These are phyloP conservation scores for Tetramitus jugosus DNA, from an alignment of 208 protist species.

Conservation along the genomic window DNA sequence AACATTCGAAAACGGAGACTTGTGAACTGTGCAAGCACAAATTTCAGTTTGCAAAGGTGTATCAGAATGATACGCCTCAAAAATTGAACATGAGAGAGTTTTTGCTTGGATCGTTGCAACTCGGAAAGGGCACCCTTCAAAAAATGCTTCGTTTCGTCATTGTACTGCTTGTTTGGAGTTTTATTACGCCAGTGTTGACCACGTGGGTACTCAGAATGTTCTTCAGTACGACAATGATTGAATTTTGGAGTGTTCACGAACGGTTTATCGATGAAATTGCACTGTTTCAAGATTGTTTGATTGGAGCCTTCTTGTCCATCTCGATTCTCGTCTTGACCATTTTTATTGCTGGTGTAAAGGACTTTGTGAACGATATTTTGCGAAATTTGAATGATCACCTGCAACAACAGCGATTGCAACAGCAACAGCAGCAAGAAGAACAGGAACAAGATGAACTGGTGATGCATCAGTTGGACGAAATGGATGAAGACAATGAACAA, in stretches of 20 bases:
- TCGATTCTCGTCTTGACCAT: background rate
- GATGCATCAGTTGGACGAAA: background rate
- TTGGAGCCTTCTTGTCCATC: background rate
- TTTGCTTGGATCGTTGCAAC: background rate
- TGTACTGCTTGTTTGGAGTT: background rate
- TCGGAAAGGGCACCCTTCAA: background rate
- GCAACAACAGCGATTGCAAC: background rate
- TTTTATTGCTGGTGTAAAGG: background rate
- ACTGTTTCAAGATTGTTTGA: background rate
- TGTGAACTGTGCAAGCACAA: conserved; percentile 10
- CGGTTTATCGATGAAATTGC: background rate
- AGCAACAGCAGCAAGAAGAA: background rate
- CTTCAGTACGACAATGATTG: background rate
- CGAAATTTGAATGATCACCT: background rate
- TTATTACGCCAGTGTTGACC: background rate
- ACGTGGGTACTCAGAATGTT: background rate
- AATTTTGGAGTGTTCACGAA: background rate
- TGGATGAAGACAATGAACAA: background rate
- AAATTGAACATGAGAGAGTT: background rate
- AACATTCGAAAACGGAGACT: background rate
- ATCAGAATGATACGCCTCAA: background rate
- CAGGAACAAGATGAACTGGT: no score
- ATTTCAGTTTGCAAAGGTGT: conserved; percentile 12
- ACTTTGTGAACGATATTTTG: background rate
- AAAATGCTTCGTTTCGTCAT: background rate